A percentile compares a stretch with the other conserved stretches of the same genome.
Evolutionary conservation across 768 basidiomycete species (phyloP).

Genomic region (Imleria badia): DNA sequence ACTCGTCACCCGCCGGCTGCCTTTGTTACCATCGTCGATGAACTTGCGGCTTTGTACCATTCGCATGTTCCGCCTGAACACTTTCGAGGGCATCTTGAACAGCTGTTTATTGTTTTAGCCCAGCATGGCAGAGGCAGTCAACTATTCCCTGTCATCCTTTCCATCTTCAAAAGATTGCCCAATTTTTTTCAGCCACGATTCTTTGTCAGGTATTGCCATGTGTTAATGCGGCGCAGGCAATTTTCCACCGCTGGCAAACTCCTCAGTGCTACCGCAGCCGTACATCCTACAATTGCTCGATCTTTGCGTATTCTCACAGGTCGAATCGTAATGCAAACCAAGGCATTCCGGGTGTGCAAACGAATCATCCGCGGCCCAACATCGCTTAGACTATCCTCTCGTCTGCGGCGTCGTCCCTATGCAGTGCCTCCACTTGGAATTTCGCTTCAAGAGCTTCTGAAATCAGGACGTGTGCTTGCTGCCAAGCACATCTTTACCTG

Average conservation of each 20-base stretch:
- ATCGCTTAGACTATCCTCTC: conserved; percentile 20
- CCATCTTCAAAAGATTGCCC: conserved; percentile 35
- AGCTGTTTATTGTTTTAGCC: conserved; percentile 41
- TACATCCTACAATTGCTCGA: conserved; percentile 14
- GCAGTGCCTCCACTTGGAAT: conserved; percentile 12
- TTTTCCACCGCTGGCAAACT: conserved; percentile 34
- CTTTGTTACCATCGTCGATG: conserved; percentile 35
- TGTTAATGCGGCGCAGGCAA: conserved; percentile 43
- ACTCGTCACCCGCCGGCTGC: conserved; percentile 30
- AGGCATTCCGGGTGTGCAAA: conserved; percentile 5
- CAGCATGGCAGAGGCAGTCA: conserved; percentile 37
- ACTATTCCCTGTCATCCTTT: conserved; percentile 41
- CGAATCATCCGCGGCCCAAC: conserved; percentile 2
- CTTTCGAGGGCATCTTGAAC: conserved; percentile 44
- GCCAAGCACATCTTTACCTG: conserved; percentile 44
- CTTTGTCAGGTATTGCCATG: conserved; percentile 37
- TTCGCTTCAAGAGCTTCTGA: conserved; percentile 23
- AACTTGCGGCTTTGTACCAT: conserved; percentile 38
- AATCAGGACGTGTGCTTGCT: conserved; percentile 39
- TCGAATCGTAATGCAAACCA: conserved; percentile 9
- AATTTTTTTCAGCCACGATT: conserved; percentile 41
- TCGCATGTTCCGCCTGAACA: conserved; percentile 36
- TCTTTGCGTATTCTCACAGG: conserved; percentile 4
- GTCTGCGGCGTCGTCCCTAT: conserved; percentile 5
- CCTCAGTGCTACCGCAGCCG: conserved; percentile 23